A percentile compares a stretch with the other conserved stretches of the same genome.
phyloP scores from a whole-genome alignment of 78 protist genomes.

The Guillardia theta region DNA sequence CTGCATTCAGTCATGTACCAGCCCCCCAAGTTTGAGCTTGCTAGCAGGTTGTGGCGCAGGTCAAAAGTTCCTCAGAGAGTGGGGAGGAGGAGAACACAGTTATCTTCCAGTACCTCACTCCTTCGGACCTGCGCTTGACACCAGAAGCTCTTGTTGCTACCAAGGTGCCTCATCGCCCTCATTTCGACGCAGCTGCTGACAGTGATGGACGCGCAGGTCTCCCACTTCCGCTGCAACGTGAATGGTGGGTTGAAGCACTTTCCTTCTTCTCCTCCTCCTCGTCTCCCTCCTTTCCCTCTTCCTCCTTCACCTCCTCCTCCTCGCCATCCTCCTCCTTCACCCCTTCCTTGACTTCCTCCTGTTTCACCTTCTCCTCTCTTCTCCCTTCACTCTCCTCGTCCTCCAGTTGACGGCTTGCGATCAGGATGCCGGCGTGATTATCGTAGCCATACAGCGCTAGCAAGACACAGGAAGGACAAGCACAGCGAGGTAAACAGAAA shows the following conservation, averaged over 20 bases:
- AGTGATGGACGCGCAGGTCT: no score
- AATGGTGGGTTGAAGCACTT: background rate
- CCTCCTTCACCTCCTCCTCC: no score
- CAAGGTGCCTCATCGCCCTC: no score
- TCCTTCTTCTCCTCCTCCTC: background rate
- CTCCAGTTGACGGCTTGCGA: background rate
- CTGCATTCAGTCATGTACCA: no score
- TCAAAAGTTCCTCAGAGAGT: no score
- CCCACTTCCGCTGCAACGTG: background rate
- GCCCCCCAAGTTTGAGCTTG: no score
- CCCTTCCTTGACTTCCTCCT: no score
- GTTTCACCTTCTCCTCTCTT: background rate
- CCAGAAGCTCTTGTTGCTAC: background rate
- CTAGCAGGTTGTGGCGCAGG: no score
- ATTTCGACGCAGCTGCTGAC: no score
- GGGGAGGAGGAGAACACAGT: background rate
- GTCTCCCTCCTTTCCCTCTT: no score
- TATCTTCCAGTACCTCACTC: background rate
- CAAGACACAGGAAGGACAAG: background rate
- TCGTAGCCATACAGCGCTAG: background rate
- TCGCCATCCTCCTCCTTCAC: no score
- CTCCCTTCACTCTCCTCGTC: background rate
- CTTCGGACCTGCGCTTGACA: background rate
- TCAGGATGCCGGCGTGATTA: background rate
- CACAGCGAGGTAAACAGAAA: background rate